Base-by-base conservation (phyloP, 768 basidiomycete genomes). In the Pleurotus citrinopileatus region DNA sequence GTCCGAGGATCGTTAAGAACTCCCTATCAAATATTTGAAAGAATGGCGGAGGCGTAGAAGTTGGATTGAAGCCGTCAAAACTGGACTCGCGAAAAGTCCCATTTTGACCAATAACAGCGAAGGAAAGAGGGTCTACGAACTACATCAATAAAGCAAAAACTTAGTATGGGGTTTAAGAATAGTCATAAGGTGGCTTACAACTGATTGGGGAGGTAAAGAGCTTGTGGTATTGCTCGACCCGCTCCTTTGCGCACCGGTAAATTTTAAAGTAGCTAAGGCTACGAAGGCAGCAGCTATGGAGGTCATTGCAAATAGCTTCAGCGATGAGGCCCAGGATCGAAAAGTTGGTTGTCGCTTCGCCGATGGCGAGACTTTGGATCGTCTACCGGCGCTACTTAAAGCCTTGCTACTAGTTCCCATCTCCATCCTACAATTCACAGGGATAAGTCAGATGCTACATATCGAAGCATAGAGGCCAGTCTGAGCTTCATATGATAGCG, bases 1-100 rank as follows among this genome's bases (percentile, higher is more conserved):
- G 57, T 1, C 88, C 89, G 1, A 89, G 76, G 53, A 90, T 71
- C 5, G 65, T 53, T 40, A 86, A 68, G 67, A 91, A 90, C n/a
- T 67, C 60, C n/a, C 52, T 44, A 56, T 79, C 68, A 54, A 77
- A 76, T 52, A 79, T 68, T 57, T 77, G 75, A 67, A 90, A 86
- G 61, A 86, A 80, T 0, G 83, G 82, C 12, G 79, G 71, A n/a
- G 66, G 65, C 32, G 76, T 74, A 60, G 79, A 77, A 15, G 83
- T 84, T 2, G 86, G 87, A 59, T 86, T 84, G 68, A 84, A 82
- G 43, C 76, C 61, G 25, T 63, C 67, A 34, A 74, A 75, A 9
- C 76, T 60, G 22, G 62, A 60, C 7, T 68, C 61, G 19, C 75
- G 72, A 61, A 76, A 77, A 2, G 69, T 55, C 23, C 53, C 74